Base-by-base conservation (phyloP, 1,139 yeast species). In the Debaryomycetaceae sp. region DNA sequence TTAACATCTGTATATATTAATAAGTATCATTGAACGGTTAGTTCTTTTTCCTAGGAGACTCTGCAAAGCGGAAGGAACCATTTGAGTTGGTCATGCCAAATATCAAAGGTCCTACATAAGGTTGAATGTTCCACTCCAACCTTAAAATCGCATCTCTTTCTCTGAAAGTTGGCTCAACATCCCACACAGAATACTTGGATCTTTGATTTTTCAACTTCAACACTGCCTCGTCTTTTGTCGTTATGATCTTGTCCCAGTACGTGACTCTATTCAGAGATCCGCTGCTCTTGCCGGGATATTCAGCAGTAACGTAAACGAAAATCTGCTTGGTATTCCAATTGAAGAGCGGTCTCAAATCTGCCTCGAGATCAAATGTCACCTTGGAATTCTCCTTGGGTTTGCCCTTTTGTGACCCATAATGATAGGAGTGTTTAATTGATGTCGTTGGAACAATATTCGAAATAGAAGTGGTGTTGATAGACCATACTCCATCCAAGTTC, bases 321-420 rank as follows among this genome's bases (percentile, higher is more conserved):
- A 93, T 81, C 64, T 93, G 99, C 60, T 93, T 93, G 9, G 99
- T 93, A 66, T 93, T 93, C 97, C 98, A 93, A 64, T 87, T 90
- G 77, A 91, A 91, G 45, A 93, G 72, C 1, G 90, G 83, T 1
- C 86, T 63, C 54, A 93, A 68, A 53, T 74, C 78, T 1, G 76
- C 78, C 7, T 80, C 80, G 46, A 93, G 69, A 60, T 89, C 96
- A 59, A 91, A 90, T 14, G 68, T 68, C 38, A 90, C 65, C 57
- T 79, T 80, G 45, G 86, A 77, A 60, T 90, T 90, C 58, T 93
- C 97, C 67, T 88, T 91, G 39, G 90, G 84, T 49, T 78, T 78
- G 40, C 86, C 80, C 49, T 77, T 76, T 3, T 68, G 66, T 2
- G 95, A 82, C 1, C 97, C 97, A 56, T 80, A 87, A 49, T 82